These are phyloP conservation scores for Calonectria pauciramosa DNA, from an alignment of 2,329 filamentous ascomycete genomes.

Conservation along the genomic window DNA sequence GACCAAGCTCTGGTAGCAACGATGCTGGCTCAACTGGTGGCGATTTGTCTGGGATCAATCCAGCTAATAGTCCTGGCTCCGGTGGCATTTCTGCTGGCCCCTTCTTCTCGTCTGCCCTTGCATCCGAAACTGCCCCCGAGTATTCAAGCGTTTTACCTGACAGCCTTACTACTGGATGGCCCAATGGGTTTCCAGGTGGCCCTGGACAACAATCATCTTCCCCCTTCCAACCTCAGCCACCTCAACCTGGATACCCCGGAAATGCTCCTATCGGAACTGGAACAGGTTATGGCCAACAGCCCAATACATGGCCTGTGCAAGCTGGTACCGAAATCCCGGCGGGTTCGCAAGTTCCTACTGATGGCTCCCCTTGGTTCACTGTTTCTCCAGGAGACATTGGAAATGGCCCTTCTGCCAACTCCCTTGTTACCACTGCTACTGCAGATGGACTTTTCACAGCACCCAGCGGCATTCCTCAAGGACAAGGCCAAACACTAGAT, in stretches of 20 bases:
- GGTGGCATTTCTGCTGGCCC: conserved; percentile 18
- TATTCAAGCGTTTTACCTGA: conserved; percentile 32
- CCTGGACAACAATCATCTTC: conserved; percentile 29
- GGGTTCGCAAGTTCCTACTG: conserved; percentile 31
- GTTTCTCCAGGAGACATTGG: conserved; percentile 24
- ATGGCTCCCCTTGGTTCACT: conserved; percentile 31
- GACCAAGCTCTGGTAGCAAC: neutral
- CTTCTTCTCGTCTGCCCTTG: conserved; percentile 29
- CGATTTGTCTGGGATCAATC: conserved; percentile 2
- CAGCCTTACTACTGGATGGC: conserved; percentile 31
- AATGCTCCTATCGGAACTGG: conserved; percentile 26
- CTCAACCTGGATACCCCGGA: conserved; percentile 28
- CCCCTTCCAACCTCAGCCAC: conserved; percentile 32
- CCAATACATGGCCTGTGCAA: conserved; percentile 38
- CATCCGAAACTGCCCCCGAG: conserved; percentile 37
- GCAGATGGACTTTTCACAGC: conserved; percentile 31
- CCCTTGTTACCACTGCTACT: conserved; percentile 39
- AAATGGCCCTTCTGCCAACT: conserved; percentile 26
- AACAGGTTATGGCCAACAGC: conserved; percentile 30
- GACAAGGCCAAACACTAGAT: conserved; percentile 30
- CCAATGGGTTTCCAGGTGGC: conserved; percentile 31
- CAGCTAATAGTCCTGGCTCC: conserved; percentile 25
- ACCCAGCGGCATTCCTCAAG: conserved; percentile 11
- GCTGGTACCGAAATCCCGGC: conserved; percentile 29
- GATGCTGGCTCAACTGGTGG: neutral